A percentile compares a stretch with the other conserved stretches of the same genome.
phyloP scores from a whole-genome alignment of 768 basidiomycete genomes.

The Piloderma croceum region DNA sequence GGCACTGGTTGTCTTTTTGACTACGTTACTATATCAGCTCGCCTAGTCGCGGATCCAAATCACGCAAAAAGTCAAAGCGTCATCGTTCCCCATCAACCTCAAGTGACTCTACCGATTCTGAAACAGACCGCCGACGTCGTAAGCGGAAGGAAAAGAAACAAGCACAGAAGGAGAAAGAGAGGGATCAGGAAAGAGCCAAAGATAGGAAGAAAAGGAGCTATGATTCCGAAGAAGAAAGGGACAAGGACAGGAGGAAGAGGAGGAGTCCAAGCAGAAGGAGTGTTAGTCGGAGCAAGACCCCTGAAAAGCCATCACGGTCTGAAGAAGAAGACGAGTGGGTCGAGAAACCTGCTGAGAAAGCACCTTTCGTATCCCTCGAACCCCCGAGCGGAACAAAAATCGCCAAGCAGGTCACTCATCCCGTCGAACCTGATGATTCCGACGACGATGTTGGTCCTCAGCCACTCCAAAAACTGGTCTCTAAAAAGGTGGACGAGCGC shows the following conservation, averaged over 20 bases:
- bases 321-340: constrained; percentile 62
- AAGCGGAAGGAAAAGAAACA: constrained; percentile 60
- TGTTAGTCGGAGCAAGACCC: constrained; percentile 23
- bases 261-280: constrained; percentile 26
- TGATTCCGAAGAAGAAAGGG: constrained; percentile 33
- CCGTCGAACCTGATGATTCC: constrained; percentile 35
- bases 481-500: constrained; percentile 68
- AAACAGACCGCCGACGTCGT: constrained; percentile 52
- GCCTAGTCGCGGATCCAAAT: constrained; percentile 45
- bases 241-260: constrained; percentile 32
- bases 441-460: constrained; percentile 79
- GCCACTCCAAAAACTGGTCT: constrained; percentile 43
- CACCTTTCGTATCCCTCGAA: constrained; percentile 18
- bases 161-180: constrained; percentile 42
- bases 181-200: constrained; percentile 35
- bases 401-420: constrained; percentile 5
- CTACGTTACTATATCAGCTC: constrained; percentile 52
- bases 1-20: constrained; percentile 1
- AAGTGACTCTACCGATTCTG: constrained; percentile 43
- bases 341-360: constrained; percentile 41
- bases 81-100: constrained; percentile 44
- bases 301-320: constrained; percentile 15
- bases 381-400: constrained; percentile 8
- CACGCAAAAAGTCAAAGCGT: constrained; percentile 57
- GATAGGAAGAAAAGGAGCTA: constrained; percentile 34